A percentile compares a stretch with the other conserved stretches of the same genome.
These are phyloP conservation scores for Volvariella surrecta DNA, from an alignment of 1,284 basidiomycete species.

Conservation along the genomic window DNA sequence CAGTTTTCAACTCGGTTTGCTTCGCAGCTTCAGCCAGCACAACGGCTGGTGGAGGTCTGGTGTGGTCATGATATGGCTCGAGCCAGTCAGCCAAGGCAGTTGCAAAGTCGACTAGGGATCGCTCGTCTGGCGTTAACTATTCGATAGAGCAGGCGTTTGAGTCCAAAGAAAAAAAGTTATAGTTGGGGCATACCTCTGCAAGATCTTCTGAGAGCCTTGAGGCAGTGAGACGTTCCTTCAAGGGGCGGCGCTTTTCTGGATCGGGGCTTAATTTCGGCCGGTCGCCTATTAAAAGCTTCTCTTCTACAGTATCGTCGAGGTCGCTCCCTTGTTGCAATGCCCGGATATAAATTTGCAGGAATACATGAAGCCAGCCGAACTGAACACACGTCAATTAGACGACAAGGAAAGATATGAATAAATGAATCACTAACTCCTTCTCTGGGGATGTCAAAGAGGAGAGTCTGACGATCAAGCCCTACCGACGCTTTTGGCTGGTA, in stretches of 20 bases:
- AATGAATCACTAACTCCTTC: conserved; percentile 20
- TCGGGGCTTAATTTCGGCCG: conserved; percentile 56
- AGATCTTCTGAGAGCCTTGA: conserved; percentile 43
- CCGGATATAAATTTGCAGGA: conserved; percentile 69
- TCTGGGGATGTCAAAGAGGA: conserved; percentile 56
- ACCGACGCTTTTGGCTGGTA: conserved; percentile 54
- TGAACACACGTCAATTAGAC: not conserved
- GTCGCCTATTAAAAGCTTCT: conserved; percentile 70
- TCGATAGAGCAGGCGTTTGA: not conserved
- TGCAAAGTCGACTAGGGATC: conserved; percentile 46
- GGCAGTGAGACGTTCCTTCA: conserved; percentile 48
- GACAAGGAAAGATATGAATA: not conserved
- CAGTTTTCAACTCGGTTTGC: conserved; percentile 59
- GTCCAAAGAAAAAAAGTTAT: not conserved
- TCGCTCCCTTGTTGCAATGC: conserved; percentile 71
- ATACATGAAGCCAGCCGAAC: conserved; percentile 53
- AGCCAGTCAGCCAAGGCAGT: conserved; percentile 62
- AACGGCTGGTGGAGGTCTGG: conserved; percentile 56
- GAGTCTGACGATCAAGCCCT: conserved; percentile 56
- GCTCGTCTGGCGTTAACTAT: conserved; percentile 61
- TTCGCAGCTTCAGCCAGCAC: conserved; percentile 69
- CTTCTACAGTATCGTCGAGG: conserved; percentile 66
- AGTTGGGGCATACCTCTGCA: conserved; percentile 34
- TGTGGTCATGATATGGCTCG: conserved; percentile 62
- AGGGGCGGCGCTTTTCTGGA: conserved; percentile 37